Evolutionary conservation across 208 protist genomes (phyloP).

Genomic region (Trypanosomatidae sp.): DNA sequence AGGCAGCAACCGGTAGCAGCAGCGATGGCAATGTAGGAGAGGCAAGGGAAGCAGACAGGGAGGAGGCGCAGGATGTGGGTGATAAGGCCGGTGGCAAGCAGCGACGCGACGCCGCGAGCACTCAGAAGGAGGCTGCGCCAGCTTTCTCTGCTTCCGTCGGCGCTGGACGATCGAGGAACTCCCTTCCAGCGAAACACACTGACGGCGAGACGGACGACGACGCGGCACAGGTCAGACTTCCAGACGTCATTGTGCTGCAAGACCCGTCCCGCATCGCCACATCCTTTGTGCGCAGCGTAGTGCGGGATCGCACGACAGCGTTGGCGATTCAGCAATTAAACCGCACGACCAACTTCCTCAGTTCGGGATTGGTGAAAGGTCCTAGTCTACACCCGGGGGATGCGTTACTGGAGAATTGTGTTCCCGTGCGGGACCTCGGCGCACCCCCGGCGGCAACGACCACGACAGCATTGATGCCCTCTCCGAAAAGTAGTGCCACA

Average conservation of each 20-base stretch:
- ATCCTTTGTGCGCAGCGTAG: slow-evolving; percentile 52
- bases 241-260: slow-evolving; percentile 34
- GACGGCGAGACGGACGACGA: neutral
- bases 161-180: neutral
- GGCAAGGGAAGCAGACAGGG: neutral
- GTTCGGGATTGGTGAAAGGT: slow-evolving; percentile 48
- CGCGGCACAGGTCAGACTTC: slow-evolving; percentile 5
- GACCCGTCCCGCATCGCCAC: slow-evolving; percentile 44
- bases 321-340: slow-evolving; percentile 73
- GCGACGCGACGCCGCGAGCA: neutral
- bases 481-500: slow-evolving; percentile 3
- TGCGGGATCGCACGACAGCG: slow-evolving; percentile 52
- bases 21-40: neutral
- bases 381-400: slow-evolving; percentile 21
- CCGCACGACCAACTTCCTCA: slow-evolving; percentile 75
- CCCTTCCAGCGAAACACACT: neutral
- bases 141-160: neutral
- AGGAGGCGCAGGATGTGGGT: neutral
- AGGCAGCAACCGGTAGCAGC: slow-evolving; percentile 3
- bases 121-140: neutral
- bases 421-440: neutral
- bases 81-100: neutral
- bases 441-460: neutral
- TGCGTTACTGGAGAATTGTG: slow-evolving; percentile 1
- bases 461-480: neutral